phyloP scores from a whole-genome alignment of 2,329 filamentous ascomycete genomes.

The Alternaria consortialis region DNA sequence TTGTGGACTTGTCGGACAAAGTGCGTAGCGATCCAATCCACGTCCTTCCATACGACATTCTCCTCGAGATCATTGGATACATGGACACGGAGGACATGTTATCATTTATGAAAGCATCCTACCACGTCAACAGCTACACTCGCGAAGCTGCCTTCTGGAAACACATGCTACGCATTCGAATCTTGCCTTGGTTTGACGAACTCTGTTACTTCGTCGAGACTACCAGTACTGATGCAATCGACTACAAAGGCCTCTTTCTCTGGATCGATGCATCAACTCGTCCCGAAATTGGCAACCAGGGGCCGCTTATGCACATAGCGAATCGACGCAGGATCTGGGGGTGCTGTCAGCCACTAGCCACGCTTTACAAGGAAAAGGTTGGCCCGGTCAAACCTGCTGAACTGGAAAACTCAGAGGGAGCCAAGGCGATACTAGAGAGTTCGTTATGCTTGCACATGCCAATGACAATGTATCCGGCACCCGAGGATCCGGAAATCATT shows the following conservation, averaged over 20 bases:
- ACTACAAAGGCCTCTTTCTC: conserved; percentile 30
- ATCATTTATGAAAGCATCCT: conserved; percentile 24
- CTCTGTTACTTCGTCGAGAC: neutral
- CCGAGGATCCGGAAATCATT: neutral
- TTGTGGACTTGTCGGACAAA: conserved; percentile 7
- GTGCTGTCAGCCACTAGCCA: conserved; percentile 13
- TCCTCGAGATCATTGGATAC: conserved; percentile 16
- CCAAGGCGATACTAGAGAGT: conserved; percentile 14
- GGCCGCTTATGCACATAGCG: conserved; percentile 40
- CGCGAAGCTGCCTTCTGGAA: conserved; percentile 22
- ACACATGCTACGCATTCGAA: conserved; percentile 19
- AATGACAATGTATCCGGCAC: conserved; percentile 18
- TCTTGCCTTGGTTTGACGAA: conserved; percentile 29
- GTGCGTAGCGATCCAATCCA: conserved; percentile 22
- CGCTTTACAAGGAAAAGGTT: conserved; percentile 7
- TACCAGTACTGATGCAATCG: conserved; percentile 8
- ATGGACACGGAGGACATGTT: conserved; percentile 14
- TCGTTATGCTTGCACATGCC: conserved; percentile 14
- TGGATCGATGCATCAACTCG: conserved; percentile 32
- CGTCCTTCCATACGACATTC: conserved; percentile 24
- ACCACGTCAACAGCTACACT: conserved; percentile 18
- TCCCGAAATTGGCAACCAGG: conserved; percentile 27
- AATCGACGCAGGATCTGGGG: conserved; percentile 47
- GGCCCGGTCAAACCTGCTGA: neutral
- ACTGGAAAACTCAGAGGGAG: conserved; percentile 8